Evolutionary conservation across 2,329 filamentous ascomycete genomes (phyloP), one percentile per base, ranked within the genome.

Genomic region (Pseudocercospora fuligena): DNA sequence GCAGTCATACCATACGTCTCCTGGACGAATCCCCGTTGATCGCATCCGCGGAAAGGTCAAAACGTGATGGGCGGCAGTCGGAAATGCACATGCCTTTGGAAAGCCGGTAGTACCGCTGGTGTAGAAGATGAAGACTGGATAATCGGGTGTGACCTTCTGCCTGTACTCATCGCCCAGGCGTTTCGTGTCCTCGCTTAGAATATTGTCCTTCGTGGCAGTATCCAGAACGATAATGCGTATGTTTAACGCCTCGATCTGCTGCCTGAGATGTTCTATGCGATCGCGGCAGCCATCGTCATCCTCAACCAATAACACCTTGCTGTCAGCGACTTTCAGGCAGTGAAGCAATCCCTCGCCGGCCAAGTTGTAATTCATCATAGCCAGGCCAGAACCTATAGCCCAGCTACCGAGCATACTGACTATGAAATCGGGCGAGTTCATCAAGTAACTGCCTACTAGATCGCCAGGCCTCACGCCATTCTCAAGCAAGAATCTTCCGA

Each of bases 41-140:
- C 74, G 70, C 19, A 79, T 75, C 1, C 82, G 79, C 1, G 80
- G 71, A 12, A 72, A 72, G 1, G 80, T 77, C 8, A 82, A 70
- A 0, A 70, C 73, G 57, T 82, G 81, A 5, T 84, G 74, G 53
- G 85, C 82, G 2, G 81, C 78, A 8, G 85, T 83, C 19, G 86
- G 86, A 70, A 91, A 88, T 0, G 84, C 77, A 71, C 88, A 90
- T 0, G 88, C 91, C 77, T 94, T 94, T 11, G 91, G 90, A 70
- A 92, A 78, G 2, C 91, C 91, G 0, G 91, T 93, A 0, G 91
- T 93, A 40, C 91, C 91, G 68, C 88, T 89, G 5, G 91, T 94
- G 76, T 92, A 93, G 71, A 93, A 88, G 25, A 93, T 77, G 31
- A 85, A 87, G 70, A 88, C 83, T 0, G 90, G 87, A 70, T 84